phyloP scores from a whole-genome alignment of 2,329 filamentous ascomycete species.

The Hypoxylon sp. region DNA sequence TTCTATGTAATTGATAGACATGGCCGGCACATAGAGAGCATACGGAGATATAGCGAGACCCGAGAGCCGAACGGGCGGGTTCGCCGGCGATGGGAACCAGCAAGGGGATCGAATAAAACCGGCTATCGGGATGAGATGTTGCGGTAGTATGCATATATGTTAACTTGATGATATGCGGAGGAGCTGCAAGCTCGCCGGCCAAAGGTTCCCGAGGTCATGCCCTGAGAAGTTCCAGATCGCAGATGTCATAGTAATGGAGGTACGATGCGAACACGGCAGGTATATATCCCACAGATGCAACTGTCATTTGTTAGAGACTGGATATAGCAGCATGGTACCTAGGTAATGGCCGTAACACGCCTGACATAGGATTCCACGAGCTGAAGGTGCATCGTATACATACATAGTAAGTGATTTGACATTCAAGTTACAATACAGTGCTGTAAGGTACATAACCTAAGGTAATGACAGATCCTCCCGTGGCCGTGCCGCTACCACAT shows the following conservation, averaged over 20 bases:
- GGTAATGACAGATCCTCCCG: conserved; percentile 42
- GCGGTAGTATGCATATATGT: conserved; percentile 32
- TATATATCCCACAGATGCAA: neutral
- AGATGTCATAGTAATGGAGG: too few relatives aligned
- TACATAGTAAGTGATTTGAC: neutral
- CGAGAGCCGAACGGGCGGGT: conserved; percentile 39
- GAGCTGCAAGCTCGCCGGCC: conserved; percentile 10
- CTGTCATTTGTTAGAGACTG: conserved; percentile 12
- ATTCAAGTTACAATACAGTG: neutral
- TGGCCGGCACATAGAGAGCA: conserved; percentile 11
- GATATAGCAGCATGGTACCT: too few relatives aligned
- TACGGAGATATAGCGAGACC: conserved; percentile 40
- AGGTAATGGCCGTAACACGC: conserved; percentile 20
- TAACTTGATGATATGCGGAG: conserved; percentile 18
- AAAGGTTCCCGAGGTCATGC: too few relatives aligned
- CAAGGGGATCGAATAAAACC: conserved; percentile 35
- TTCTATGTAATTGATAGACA: conserved; percentile 1
- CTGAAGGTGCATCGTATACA: conserved; percentile 12
- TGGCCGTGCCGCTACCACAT: conserved; percentile 36
- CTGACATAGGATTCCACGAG: conserved; percentile 37
- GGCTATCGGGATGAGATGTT: conserved; percentile 31
- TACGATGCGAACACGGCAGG: too few relatives aligned
- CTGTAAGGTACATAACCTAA: too few relatives aligned
- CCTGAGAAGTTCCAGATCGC: too few relatives aligned
- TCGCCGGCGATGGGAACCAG: conserved; percentile 32